These are phyloP conservation scores for Arthrinium phaeospermum DNA, from an alignment of 2,329 filamentous ascomycete species.

Conservation along the genomic window DNA sequence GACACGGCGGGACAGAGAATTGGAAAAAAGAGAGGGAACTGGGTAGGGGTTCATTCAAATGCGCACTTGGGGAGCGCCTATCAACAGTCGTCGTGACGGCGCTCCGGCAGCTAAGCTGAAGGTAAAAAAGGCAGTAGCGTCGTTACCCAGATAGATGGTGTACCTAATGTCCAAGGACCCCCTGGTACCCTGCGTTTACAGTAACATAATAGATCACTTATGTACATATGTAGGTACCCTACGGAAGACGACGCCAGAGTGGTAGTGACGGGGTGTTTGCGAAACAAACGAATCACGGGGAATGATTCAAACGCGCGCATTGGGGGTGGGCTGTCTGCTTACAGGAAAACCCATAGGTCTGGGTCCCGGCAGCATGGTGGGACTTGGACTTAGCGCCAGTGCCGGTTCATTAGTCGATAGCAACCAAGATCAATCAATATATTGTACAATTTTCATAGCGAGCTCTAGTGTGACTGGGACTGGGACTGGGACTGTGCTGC, in stretches of 20 bases:
- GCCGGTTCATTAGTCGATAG: neutral
- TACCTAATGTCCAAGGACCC: neutral
- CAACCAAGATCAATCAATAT: neutral
- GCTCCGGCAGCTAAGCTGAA: slow-evolving; percentile 7
- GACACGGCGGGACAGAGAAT: neutral
- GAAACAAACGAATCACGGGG: slow-evolving; percentile 3
- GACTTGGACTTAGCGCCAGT: neutral
- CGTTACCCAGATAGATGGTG: neutral
- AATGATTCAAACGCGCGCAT: slow-evolving; percentile 5
- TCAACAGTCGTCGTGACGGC: slow-evolving; percentile 3
- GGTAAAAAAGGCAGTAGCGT: slow-evolving; percentile 1
- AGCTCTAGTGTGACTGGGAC: neutral
- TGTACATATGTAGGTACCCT: neutral
- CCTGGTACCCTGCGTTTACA: neutral
- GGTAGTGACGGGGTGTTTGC: neutral
- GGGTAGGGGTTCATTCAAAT: slow-evolving; percentile 4
- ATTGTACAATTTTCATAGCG: neutral
- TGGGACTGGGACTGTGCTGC: neutral
- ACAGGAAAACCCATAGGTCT: neutral
- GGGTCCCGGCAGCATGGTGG: neutral
- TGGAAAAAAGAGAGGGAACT: neutral
- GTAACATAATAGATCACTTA: neutral
- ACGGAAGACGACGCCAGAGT: neutral
- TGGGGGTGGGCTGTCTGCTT: slow-evolving; percentile 3
- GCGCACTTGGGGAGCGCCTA: neutral